phyloP scores from a whole-genome alignment of 2,329 filamentous ascomycete genomes.

The Talaromyces verruculosus region DNA sequence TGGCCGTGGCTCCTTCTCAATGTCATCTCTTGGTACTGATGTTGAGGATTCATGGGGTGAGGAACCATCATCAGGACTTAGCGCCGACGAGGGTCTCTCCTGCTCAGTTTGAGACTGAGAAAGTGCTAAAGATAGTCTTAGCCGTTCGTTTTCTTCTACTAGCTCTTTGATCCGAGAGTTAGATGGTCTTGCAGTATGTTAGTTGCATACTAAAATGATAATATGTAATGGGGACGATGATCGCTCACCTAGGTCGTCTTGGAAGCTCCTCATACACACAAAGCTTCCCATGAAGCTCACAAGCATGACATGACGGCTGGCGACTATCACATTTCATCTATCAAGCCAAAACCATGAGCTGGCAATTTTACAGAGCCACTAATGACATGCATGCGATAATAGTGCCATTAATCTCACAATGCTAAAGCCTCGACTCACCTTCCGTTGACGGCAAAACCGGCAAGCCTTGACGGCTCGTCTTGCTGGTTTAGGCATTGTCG shows the following conservation, averaged over 20 bases:
- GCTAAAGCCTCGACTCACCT: constrained; percentile 11
- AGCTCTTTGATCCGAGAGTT: constrained; percentile 27
- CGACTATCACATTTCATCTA: constrained; percentile 22
- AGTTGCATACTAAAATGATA: not conserved
- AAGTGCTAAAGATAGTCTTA: constrained; percentile 22
- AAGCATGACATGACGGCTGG: constrained; percentile 21
- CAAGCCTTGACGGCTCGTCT: constrained; percentile 19
- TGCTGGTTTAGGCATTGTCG: constrained; percentile 13
- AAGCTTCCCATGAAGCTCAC: constrained; percentile 25
- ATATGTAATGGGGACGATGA: not conserved
- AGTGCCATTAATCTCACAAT: too few species aligned
- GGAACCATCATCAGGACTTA: not conserved
- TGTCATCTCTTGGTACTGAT: not conserved
- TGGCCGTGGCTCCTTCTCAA: not conserved
- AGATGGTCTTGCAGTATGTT: constrained; percentile 19
- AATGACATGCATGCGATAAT: not conserved
- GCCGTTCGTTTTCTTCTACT: constrained; percentile 27
- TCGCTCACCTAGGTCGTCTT: constrained; percentile 14
- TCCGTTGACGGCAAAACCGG: constrained; percentile 19
- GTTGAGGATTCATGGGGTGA: not conserved
- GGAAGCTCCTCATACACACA: constrained; percentile 20
- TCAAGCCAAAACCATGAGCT: not conserved
- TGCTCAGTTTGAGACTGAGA: constrained; percentile 15
- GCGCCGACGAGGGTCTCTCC: not conserved
- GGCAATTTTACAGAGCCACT: not conserved